phyloP scores from a whole-genome alignment of 2,329 filamentous ascomycete species.

The Colletotrichum limetticola region DNA sequence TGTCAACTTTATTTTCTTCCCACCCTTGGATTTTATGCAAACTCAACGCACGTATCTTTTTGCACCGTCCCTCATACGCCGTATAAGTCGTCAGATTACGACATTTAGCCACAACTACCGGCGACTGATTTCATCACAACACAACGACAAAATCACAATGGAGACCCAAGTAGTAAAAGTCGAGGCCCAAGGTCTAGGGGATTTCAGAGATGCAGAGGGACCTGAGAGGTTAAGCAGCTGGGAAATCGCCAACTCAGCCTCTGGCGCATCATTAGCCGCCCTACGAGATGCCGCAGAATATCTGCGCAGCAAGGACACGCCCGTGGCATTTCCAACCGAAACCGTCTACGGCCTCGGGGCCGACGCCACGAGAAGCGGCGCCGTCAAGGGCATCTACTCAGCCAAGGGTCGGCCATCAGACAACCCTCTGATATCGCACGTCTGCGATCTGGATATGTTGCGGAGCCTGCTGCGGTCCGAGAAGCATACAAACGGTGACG shows the following conservation, averaged over 20 bases:
- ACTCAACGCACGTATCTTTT: not conserved
- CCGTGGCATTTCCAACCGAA: constrained; percentile 96
- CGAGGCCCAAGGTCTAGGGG: constrained; percentile 45
- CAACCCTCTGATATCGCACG: constrained; percentile 94
- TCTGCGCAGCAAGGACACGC: constrained; percentile 73
- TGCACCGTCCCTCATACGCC: constrained; percentile 21
- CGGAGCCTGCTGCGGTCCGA: constrained; percentile 64
- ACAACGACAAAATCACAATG: constrained; percentile 41
- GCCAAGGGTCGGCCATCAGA: constrained; percentile 92
- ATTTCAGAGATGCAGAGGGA: constrained; percentile 43
- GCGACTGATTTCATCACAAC: not conserved
- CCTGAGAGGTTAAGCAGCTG: constrained; percentile 53
- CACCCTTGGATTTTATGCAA: not conserved
- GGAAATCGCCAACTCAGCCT: constrained; percentile 47
- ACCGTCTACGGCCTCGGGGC: constrained; percentile 98
- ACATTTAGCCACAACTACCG: not conserved
- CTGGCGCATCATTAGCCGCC: constrained; percentile 45
- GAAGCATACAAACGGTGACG: constrained; percentile 22
- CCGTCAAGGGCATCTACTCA: constrained; percentile 91
- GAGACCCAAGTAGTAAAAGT: constrained; percentile 53
- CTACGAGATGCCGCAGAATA: constrained; percentile 74
- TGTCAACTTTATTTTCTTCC: not conserved
- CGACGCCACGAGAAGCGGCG: constrained; percentile 85
- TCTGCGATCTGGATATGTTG: constrained; percentile 84
- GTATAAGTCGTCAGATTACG: constrained; percentile 33